Evolutionary conservation across 306 rosid species (phyloP).

Genomic region (Trichosanthes truncata): DNA sequence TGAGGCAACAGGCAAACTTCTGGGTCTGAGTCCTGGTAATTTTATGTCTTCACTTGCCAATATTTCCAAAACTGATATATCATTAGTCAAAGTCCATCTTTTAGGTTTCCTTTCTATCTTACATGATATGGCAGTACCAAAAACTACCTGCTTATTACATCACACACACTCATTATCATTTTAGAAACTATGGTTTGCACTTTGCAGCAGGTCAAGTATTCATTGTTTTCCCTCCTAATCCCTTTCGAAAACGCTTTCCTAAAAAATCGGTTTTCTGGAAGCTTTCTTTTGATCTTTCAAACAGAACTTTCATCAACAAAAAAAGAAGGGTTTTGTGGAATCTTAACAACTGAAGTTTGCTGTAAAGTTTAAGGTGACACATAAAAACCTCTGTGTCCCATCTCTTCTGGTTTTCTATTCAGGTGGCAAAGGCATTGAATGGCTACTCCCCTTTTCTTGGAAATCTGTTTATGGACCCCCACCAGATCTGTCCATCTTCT

Average conservation of each 20-base stretch:
- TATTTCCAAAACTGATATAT: background rate
- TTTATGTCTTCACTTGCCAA: conserved; percentile 29
- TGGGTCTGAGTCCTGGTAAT: conserved; percentile 29
- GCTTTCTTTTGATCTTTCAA: background rate
- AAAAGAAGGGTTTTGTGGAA: background rate
- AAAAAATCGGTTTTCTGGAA: background rate
- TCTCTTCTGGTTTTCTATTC: conserved; percentile 10
- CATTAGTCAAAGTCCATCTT: background rate
- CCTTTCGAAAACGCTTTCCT: background rate
- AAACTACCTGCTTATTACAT: background rate
- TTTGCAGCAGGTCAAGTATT: background rate
- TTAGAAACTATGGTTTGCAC: background rate
- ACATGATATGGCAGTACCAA: background rate
- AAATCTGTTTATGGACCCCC: conserved; percentile 76
- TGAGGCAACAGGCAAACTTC: conserved; percentile 65
- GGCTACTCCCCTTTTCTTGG: conserved; percentile 81
- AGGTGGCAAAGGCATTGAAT: conserved; percentile 42
- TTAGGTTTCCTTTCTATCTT: background rate
- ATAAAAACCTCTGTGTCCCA: background rate
- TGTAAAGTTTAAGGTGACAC: background rate
- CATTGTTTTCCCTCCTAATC: background rate
- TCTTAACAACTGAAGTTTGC: background rate
- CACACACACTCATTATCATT: background rate
- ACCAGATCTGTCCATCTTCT: conserved; percentile 67
- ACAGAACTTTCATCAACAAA: background rate